Evolutionary conservation across 2,329 filamentous ascomycete genomes (phyloP).

Genomic region (Penicillium fuscoglaucum): DNA sequence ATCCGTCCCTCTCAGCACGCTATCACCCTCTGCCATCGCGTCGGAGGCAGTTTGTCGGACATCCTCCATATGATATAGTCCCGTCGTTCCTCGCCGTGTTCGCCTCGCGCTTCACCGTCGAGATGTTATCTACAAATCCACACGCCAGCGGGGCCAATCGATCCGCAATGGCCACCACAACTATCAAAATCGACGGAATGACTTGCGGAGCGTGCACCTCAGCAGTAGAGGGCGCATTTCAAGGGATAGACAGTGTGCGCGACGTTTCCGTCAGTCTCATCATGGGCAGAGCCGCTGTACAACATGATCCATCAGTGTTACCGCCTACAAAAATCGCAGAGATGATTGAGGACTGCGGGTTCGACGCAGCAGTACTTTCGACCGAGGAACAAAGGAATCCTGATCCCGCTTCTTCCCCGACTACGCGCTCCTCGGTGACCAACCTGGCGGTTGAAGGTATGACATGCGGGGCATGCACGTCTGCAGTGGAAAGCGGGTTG

Average conservation of each 20-base stretch:
- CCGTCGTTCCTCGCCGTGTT: background rate
- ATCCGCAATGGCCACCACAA: constrained; percentile 79
- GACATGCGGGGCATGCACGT: constrained; percentile 89
- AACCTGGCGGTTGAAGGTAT: constrained; percentile 81
- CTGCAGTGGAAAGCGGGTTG: constrained; percentile 78
- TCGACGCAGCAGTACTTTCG: constrained; percentile 85
- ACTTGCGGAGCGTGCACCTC: constrained; percentile 91
- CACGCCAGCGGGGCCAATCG: constrained; percentile 20
- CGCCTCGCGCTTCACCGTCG: constrained; percentile 10
- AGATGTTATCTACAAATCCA: constrained; percentile 19
- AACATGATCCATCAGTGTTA: constrained; percentile 77
- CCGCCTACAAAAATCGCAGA: constrained; percentile 75
- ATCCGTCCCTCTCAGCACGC: constrained; percentile 23
- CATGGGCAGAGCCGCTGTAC: constrained; percentile 92
- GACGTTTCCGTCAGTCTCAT: constrained; percentile 89
- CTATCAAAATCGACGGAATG: constrained; percentile 83
- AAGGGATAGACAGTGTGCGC: constrained; percentile 74
- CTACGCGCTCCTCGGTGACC: constrained; percentile 58
- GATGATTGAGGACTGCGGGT: constrained; percentile 87
- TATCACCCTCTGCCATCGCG: constrained; percentile 15
- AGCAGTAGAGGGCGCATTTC: constrained; percentile 89
- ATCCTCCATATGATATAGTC: constrained; percentile 22
- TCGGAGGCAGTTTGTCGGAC: constrained; percentile 1
- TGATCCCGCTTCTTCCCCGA: constrained; percentile 31
- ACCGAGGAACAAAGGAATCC: constrained; percentile 61